Conservation (phyloP, 2,329 filamentous ascomycete genomes). For the Diplodia scrobiculata region DNA sequence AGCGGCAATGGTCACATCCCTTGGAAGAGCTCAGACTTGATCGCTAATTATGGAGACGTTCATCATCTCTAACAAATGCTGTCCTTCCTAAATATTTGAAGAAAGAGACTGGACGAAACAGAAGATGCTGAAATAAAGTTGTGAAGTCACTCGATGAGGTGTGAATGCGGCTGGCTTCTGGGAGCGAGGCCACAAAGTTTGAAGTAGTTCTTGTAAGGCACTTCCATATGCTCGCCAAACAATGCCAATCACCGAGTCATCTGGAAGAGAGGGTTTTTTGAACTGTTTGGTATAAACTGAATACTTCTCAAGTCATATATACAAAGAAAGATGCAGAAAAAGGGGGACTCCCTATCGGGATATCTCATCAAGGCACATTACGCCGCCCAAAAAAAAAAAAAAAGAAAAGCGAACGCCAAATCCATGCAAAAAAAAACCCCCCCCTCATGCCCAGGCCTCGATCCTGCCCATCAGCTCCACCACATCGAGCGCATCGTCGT, state of each 20-base stretch:
- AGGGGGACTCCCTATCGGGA: background rate
- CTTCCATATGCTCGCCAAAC: background rate
- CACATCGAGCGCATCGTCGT: conserved; percentile 8
- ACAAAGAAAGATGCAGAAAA: background rate
- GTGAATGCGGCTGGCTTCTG: too few species aligned
- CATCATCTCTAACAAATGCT: too few species aligned
- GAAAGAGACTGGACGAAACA: too few species aligned
- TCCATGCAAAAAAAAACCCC: background rate
- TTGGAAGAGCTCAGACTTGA: too few species aligned
- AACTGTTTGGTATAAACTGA: background rate
- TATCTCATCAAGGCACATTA: background rate
- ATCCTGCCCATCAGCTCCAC: conserved; percentile 21
- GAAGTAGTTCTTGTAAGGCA: too few species aligned
- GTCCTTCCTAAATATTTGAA: too few species aligned
- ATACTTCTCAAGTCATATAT: background rate
- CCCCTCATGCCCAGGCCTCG: background rate
- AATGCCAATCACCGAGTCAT: background rate
- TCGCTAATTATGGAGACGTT: too few species aligned
- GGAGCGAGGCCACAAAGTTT: too few species aligned
- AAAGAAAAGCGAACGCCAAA: background rate
- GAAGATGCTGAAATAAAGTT: too few species aligned
- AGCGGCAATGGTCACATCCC: too few species aligned
- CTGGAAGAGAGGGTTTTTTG: background rate
- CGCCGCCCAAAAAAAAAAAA: background rate
- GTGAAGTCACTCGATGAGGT: too few species aligned